Evolutionary conservation across 352 stramenopile species (phyloP), one percentile per base, ranked within the genome.

Genomic region (Pythium monospermum): DNA sequence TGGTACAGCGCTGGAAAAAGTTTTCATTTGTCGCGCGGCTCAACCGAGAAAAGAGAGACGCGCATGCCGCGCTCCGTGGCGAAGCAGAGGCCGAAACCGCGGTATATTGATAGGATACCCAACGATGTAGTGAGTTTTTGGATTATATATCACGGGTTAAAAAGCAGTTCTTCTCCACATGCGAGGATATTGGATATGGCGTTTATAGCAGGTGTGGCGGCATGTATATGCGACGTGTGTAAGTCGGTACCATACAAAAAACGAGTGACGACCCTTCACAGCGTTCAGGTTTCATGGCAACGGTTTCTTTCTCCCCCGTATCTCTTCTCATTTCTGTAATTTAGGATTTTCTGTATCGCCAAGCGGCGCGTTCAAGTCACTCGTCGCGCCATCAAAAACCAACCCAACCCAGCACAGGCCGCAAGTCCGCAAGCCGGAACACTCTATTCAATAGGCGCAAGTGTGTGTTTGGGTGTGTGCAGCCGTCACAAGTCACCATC

Each of bases 21-120:
- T 64, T 90, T 50, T 92, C 83, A 22, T 94, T 94, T 48, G 79
- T 94, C 16, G 76, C 76, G 47, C 68, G 81, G 33, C 57, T 91
- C 15, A 94, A 94, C 44, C 66, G 83, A 7, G 76, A 85, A 40
- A 94, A 94, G 63, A 53, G 78, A 49, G 69, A 87, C 22, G 61
- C 74, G 55, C 82, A 77, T 25, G 35, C 52, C 19, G 36, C 50
- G 36, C 21, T 54, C 15, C 37, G 59, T 19, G 46, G 25, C 37
- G 49, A 33, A 10, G 28, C 25, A 11, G 49, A 64, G 5, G 23
- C 41, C 3, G 49, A 58, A n/a, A 37, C 35, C 1, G 30, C 57
- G n/a, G 50, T 42, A 33, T 57, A 57, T 23, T 47, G 38, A 55
- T 12, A n/a, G n/a, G n/a, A n/a, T n/a, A n/a, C n/a, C n/a, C n/a